These are phyloP conservation scores for Mentha longifolia DNA, from an alignment of 257 asterid species.

Conservation along the genomic window DNA sequence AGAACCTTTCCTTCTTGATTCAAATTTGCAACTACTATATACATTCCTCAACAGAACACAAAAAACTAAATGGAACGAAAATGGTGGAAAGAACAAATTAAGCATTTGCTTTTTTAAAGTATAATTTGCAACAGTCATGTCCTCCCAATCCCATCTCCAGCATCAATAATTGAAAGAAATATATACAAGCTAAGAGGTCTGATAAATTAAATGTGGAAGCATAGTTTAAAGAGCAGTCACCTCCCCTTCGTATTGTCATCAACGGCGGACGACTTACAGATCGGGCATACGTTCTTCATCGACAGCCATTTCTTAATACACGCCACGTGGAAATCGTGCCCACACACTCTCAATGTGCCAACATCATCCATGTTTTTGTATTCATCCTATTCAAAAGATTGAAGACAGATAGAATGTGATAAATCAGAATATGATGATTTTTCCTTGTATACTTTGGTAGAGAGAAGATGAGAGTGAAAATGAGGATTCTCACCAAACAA, in stretches of 20 bases:
- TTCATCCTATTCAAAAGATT: slow-evolving; percentile 54
- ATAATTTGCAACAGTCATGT: slow-evolving; percentile 21
- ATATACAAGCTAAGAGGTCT: slow-evolving; percentile 41
- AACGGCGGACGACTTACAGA: slow-evolving; percentile 64
- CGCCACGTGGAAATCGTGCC: slow-evolving; percentile 71
- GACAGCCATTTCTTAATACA: slow-evolving; percentile 78
- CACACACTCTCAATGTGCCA: slow-evolving; percentile 58
- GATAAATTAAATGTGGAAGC: slow-evolving; percentile 28
- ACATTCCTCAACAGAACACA: too few species aligned
- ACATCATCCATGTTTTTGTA: slow-evolving; percentile 66
- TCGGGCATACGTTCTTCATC: slow-evolving; percentile 70
- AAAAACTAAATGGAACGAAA: neutral
- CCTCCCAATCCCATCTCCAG: slow-evolving; percentile 36
- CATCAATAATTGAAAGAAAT: slow-evolving; percentile 33
- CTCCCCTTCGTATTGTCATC: slow-evolving; percentile 44
- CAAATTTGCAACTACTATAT: too few species aligned
- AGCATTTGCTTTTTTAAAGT: slow-evolving; percentile 36
- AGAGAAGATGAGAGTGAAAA: neutral
- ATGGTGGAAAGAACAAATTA: neutral
- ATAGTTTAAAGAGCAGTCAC: slow-evolving; percentile 26
- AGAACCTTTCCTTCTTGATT: too few species aligned
- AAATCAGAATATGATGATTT: neutral
- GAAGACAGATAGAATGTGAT: neutral
- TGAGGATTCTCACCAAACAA: slow-evolving; percentile 66
- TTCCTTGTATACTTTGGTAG: neutral